These are phyloP conservation scores for Coniochaeta pulveracea DNA, from an alignment of 2,329 filamentous ascomycete species.

Conservation along the genomic window DNA sequence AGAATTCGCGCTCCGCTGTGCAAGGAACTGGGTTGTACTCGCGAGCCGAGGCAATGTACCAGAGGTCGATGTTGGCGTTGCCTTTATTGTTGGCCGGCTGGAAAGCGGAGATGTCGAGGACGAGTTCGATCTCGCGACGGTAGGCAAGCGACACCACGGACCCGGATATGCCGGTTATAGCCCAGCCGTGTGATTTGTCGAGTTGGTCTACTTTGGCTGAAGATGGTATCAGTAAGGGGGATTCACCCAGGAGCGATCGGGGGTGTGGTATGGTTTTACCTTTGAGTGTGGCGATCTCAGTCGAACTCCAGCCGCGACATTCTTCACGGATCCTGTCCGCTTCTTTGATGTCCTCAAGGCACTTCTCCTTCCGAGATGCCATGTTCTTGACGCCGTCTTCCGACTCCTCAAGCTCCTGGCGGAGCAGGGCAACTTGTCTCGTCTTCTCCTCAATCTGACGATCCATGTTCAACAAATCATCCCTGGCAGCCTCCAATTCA, in stretches of 20 bases:
- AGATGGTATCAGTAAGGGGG: constrained; percentile 24
- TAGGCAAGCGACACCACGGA: constrained; percentile 64
- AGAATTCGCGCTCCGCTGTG: constrained; percentile 62
- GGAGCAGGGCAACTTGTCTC: constrained; percentile 53
- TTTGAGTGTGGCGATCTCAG: constrained; percentile 71
- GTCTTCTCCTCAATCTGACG: constrained; percentile 60
- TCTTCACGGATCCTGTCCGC: constrained; percentile 79
- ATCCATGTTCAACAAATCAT: constrained; percentile 53
- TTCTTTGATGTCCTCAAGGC: constrained; percentile 62
- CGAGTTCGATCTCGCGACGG: constrained; percentile 58
- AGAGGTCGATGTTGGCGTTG: constrained; percentile 53
- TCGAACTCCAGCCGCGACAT: constrained; percentile 77
- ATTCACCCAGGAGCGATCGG: no score
- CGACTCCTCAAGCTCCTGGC: constrained; percentile 54
- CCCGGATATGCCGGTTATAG: constrained; percentile 51
- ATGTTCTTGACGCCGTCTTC: constrained; percentile 52
- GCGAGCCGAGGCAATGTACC: constrained; percentile 53
- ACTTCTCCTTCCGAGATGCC: constrained; percentile 56
- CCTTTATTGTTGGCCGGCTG: constrained; percentile 24
- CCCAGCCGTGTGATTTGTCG: constrained; percentile 60
- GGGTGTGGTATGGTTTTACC: constrained; percentile 38
- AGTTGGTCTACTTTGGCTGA: constrained; percentile 53
- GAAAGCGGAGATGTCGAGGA: constrained; percentile 58
- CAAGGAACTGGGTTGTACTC: constrained; percentile 41
- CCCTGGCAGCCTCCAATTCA: constrained; percentile 64